Evolutionary conservation across 257 asterid genomes (phyloP).

Genomic region (Lycium barbarum): DNA sequence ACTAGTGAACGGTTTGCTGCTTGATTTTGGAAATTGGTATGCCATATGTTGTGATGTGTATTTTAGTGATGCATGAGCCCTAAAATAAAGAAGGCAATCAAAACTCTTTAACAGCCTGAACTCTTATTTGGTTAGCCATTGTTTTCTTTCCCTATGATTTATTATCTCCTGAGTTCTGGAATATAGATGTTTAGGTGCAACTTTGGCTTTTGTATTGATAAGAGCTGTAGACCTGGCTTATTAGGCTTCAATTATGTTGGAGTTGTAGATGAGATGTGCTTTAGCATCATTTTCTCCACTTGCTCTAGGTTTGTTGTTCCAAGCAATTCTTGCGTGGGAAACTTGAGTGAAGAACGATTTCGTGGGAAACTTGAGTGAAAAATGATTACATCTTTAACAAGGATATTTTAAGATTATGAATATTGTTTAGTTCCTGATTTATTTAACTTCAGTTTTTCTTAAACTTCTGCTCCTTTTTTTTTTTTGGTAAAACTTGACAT

Average conservation of each 20-base stretch:
- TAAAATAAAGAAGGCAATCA: background rate
- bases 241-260: background rate
- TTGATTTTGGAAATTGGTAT: constrained; percentile 7
- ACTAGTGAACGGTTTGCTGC: background rate
- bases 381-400: background rate
- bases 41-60: background rate
- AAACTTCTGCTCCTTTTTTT: background rate
- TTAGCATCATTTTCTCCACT: background rate
- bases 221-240: background rate
- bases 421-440: background rate
- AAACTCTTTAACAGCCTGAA: background rate
- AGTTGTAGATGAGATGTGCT: background rate
- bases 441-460: background rate
- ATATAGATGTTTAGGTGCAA: background rate
- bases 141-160: background rate
- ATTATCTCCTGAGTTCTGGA: background rate
- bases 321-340: background rate
- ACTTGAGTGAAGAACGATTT: background rate
- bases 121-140: background rate
- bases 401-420: constrained; percentile 3
- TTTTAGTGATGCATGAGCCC: background rate
- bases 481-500: background rate
- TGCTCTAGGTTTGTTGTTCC: background rate
- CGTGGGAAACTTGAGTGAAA: background rate
- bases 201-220: background rate